Base-by-base conservation (phyloP, 129 eudicot species). In the Calendula officinalis region DNA sequence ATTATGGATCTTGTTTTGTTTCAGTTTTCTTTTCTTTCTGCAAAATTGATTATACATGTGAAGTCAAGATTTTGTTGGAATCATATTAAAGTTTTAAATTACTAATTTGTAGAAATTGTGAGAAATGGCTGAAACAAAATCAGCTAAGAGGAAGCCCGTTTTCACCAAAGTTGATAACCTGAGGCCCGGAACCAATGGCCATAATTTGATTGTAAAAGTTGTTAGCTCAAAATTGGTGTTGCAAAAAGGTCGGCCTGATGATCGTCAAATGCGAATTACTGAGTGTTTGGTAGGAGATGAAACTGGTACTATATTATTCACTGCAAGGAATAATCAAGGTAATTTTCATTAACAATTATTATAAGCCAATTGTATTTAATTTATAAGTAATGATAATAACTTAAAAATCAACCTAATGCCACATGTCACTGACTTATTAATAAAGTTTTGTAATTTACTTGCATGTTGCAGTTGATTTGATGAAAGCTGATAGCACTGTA, bases 51-150 rank as follows among this genome's bases (percentile, higher is more conserved):
- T 22, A 22, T 2, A 22, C 30, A 22, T 22, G 30, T 22, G 36
- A 49, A 40, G 42, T 56, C 32, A 3, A 30, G 38, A 4, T 40
- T 22, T 33, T 6, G 44, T 71, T 15, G 12, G 39, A 8, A 33
- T 14, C 12, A 33, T 43, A 51, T 22, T 22, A 22, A 22, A 22
- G 1, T 22, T 22, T 22, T 1, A n/a, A n/a, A n/a, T 2, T 42
- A 3, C 13, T 17, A 35, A 15, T 48, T 27, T 30, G 2, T 38
- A 14, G 34, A 62, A 40, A 50, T 39, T 53, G 43, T 45, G 62
- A 62, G 10, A 67, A 71, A 86, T 84, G 95, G 85, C 91, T 58
- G 95, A 81, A 71, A 50, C 81, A 56, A 82, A 86, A 60, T 75
- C 82, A 47, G 59, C 73, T 43, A 51, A 51, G 27, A 11, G 57